Evolutionary conservation across 306 rosid genomes (phyloP), one percentile per base, ranked within the genome.

Genomic region (Fragaria iinumae): DNA sequence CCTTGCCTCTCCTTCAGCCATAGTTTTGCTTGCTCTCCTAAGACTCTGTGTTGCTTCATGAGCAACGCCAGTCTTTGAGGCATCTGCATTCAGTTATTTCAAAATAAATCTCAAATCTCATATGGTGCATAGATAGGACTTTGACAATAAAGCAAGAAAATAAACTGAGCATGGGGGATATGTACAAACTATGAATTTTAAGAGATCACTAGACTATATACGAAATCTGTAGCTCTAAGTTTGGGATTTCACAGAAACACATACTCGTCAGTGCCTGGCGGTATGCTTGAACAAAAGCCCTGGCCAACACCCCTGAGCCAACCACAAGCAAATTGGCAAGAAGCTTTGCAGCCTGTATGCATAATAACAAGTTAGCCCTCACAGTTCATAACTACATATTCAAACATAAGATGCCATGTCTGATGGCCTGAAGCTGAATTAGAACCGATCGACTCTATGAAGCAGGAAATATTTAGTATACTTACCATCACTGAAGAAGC

Each of bases 1-100:
- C 74, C 97, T 82, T n/a, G 99, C 99, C 85, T 95, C 99, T 86
- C 90, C 89, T 85, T 92, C 89, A 2, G 97, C 87, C 94, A 95
- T 89, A 44, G 4, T 76, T 87, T 89, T 90, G 80, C 86, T 77
- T 67, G 81, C 91, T 76, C 88, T 81, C 36, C 87, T 79, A 2
- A 79, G 36, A 77, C 83, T 84, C 43, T 87, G 85, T 74, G 83
- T 63, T 38, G 91, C 81, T 79, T 90, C 93, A 52, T 86, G 87
- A 27, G 93, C 90, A 72, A 90, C 90, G 21, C 90, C 90, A 43
- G 83, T 56, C 76, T 86, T 87, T 4, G 89, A 72, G 20, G 91
- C 93, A 79, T 87, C 91, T 90, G 57, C 77, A 74, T 60, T 44
- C 69, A 74, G n/a, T 74, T 48, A 59, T 17, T 57, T 47, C 77